phyloP scores from a whole-genome alignment of 164 flowering plant genomes.

The Hamamelis virginiana region DNA sequence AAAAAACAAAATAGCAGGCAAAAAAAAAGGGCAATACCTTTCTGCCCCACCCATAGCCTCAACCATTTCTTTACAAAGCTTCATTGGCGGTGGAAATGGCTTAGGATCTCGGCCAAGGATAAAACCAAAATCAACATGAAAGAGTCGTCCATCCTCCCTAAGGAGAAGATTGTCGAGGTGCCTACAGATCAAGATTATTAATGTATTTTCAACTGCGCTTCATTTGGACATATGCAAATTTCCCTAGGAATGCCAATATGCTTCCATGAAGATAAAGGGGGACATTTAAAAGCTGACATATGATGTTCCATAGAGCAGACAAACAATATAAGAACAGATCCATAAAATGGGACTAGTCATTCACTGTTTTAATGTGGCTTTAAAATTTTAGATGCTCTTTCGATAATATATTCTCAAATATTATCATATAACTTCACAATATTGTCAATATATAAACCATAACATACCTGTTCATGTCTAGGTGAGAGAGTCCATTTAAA shows the following conservation, averaged over 20 bases:
- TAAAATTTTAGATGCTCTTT: too few relatives aligned
- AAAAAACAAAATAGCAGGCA: too few relatives aligned
- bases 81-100: conserved; percentile 99
- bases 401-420: too few relatives aligned
- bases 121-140: conserved; percentile 98
- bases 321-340: not conserved
- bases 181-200: conserved; percentile 42
- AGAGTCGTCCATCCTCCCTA: conserved; percentile 92
- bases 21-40: conserved; percentile 47
- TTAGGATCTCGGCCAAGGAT: conserved; percentile 96
- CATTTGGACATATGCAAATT: not conserved
- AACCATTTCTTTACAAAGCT: conserved; percentile 99
- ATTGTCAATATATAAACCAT: too few relatives aligned
- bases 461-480: too few relatives aligned
- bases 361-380: too few relatives aligned
- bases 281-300: not conserved
- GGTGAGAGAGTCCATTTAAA: too few relatives aligned
- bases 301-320: not conserved
- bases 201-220: not conserved
- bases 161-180: conserved; percentile 97
- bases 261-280: not conserved
- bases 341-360: too few relatives aligned
- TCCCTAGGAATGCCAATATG: not conserved
- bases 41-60: conserved; percentile 99
- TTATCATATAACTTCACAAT: too few relatives aligned